Conservation (phyloP, 352 stramenopile species). For the Phytophthora multivora region DNA sequence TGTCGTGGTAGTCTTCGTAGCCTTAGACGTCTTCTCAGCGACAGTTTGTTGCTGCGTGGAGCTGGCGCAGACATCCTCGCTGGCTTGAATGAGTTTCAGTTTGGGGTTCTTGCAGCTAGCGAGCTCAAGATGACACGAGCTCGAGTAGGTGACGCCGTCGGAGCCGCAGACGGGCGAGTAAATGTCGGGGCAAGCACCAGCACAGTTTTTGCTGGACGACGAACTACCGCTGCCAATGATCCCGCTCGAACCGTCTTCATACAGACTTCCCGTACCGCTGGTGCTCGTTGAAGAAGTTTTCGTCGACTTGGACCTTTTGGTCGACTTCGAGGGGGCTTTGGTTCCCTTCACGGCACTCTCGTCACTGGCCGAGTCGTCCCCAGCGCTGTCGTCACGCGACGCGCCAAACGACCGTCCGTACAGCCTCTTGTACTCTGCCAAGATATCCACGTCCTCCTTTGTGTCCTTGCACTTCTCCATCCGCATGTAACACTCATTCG, state of each 20-base stretch:
- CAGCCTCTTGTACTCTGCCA: constrained; percentile 14
- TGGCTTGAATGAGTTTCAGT: constrained; percentile 15
- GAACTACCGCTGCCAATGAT: constrained; percentile 18
- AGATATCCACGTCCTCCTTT: constrained; percentile 23
- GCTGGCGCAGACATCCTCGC: constrained; percentile 17
- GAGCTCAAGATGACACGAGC: constrained; percentile 26
- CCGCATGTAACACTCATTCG: constrained; percentile 45
- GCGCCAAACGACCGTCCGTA: constrained; percentile 28
- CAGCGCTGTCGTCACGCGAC: constrained; percentile 8
- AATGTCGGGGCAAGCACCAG: constrained; percentile 28
- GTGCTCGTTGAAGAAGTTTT: constrained; percentile 14
- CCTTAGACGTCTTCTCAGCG: constrained; percentile 14
- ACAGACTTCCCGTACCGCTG: constrained; percentile 14
- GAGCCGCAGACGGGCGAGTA: constrained; percentile 45
- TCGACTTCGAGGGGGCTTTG: constrained; percentile 2
- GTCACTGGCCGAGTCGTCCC: constrained; percentile 7
- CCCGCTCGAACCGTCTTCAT: constrained; percentile 17
- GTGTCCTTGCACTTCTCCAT: constrained; percentile 40
- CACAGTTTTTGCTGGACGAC: neutral
- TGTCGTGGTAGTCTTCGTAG: constrained; percentile 5
- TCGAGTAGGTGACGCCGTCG: constrained; percentile 39
- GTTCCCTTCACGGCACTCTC: neutral
- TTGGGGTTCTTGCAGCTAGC: constrained; percentile 31
- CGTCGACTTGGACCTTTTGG: constrained; percentile 14
- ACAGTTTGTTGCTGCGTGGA: constrained; percentile 20